Conservation (phyloP, 2,329 filamentous ascomycete genomes). For the Sarocladium strictum region DNA sequence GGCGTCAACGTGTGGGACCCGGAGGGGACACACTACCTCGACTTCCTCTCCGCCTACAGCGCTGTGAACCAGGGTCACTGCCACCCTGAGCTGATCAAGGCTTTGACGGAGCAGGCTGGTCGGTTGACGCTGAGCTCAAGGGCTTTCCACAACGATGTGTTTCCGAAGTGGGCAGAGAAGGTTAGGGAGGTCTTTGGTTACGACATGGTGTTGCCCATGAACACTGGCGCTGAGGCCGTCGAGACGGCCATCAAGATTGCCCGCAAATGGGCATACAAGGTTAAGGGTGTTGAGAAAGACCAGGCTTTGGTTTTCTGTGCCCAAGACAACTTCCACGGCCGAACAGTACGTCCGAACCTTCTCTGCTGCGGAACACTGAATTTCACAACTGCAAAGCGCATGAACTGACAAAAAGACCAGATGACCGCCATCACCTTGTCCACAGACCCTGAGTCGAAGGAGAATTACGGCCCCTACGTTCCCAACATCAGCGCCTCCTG, state of each 20-base stretch:
- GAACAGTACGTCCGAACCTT: conserved; percentile 60
- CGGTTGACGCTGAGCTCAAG: conserved; percentile 87
- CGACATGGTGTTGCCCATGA: conserved; percentile 98
- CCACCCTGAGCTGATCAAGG: conserved; percentile 91
- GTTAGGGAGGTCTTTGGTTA: conserved; percentile 85
- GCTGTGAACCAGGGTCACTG: conserved; percentile 98
- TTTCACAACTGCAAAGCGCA: background rate
- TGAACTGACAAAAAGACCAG: conserved; percentile 31
- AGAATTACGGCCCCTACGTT: conserved; percentile 95
- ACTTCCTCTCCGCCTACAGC: conserved; percentile 97
- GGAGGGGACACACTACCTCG: conserved; percentile 89
- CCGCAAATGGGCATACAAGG: conserved; percentile 96
- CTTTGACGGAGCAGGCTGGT: conserved; percentile 81
- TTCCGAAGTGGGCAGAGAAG: conserved; percentile 91
- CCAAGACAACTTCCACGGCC: conserved; percentile 91
- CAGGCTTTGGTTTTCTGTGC: conserved; percentile 82
- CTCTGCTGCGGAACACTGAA: background rate
- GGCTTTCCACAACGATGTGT: conserved; percentile 98
- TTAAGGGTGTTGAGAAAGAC: conserved; percentile 80
- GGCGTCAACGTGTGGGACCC: conserved; percentile 95
- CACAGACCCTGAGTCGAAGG: conserved; percentile 88
- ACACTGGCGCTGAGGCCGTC: conserved; percentile 92
- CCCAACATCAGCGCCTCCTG: conserved; percentile 75
- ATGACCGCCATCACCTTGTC: conserved; percentile 96
- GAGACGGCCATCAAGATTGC: conserved; percentile 96